These are phyloP conservation scores for Chloranthus sessilifolius DNA, from an alignment of 164 flowering plant genomes.

Conservation along the genomic window DNA sequence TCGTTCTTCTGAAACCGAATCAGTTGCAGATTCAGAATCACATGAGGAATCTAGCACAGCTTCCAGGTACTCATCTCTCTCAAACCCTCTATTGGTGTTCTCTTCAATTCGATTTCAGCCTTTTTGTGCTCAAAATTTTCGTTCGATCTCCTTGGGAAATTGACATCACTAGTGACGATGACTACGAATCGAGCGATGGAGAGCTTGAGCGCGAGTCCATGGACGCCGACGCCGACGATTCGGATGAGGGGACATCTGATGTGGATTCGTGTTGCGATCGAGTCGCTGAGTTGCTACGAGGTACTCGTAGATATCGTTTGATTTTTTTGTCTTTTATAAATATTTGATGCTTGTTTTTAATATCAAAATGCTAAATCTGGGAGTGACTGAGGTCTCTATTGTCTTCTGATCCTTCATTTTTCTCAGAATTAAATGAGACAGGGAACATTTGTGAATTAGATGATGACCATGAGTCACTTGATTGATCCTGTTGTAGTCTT, in stretches of 20 bases:
- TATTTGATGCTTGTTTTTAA: background rate
- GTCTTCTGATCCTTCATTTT: background rate
- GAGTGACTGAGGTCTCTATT: background rate
- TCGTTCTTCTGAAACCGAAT: constrained; percentile 1
- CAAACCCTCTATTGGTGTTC: background rate
- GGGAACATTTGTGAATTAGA: too few relatives aligned
- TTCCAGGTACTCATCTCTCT: background rate
- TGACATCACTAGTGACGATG: background rate
- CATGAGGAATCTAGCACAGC: constrained; percentile 2
- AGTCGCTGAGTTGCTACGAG: constrained; percentile 6
- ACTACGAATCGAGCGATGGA: background rate
- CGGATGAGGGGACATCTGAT: constrained; percentile 1
- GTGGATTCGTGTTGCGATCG: constrained; percentile 2
- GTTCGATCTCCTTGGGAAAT: background rate
- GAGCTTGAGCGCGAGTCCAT: constrained; percentile 1
- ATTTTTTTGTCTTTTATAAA: background rate
- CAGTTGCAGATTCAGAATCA: background rate
- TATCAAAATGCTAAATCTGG: too few relatives aligned
- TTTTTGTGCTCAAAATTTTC: background rate
- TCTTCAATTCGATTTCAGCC: background rate
- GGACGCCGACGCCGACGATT: constrained; percentile 6
- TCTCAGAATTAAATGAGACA: background rate
- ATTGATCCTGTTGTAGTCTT: too few relatives aligned
- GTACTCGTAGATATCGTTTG: background rate
- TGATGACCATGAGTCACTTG: too few relatives aligned